These are phyloP conservation scores for Suillus fuscotomentosus DNA, from an alignment of 768 basidiomycete species.

Conservation along the genomic window DNA sequence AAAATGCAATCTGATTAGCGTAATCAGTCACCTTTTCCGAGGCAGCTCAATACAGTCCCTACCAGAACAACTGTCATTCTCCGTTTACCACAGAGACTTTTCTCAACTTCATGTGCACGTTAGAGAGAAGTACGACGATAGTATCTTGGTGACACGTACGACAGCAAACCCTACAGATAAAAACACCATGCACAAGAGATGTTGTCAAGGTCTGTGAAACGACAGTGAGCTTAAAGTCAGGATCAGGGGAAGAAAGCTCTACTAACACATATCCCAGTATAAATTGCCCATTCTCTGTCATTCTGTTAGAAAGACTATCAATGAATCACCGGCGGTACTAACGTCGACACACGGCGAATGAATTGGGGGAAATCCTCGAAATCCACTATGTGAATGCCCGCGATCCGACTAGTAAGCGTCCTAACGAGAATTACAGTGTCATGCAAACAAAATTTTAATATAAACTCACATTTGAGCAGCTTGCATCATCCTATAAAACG, in stretches of 20 bases:
- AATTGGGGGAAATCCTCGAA: not conserved
- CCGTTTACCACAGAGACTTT: not conserved
- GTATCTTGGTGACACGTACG: not conserved
- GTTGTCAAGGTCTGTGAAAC: not conserved
- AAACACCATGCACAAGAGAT: not conserved
- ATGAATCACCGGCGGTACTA: not conserved
- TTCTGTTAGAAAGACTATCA: not conserved
- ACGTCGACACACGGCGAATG: not conserved
- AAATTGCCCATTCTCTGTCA: not conserved
- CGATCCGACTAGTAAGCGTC: not conserved
- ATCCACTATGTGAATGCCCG: not conserved
- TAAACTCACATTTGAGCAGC: not conserved
- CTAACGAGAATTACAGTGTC: not conserved
- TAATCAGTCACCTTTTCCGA: not conserved
- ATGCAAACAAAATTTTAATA: too few species aligned
- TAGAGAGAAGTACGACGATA: not conserved
- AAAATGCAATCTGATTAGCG: not conserved
- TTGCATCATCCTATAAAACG: not conserved
- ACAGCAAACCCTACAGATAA: not conserved
- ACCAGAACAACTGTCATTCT: conserved; percentile 1
- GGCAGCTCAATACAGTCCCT: not conserved
- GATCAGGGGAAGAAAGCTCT: not conserved
- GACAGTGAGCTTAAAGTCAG: not conserved
- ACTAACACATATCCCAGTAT: not conserved
- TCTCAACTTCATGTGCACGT: not conserved